phyloP scores from a whole-genome alignment of 106 monocot species.

The Xerophyta viscosa region DNA sequence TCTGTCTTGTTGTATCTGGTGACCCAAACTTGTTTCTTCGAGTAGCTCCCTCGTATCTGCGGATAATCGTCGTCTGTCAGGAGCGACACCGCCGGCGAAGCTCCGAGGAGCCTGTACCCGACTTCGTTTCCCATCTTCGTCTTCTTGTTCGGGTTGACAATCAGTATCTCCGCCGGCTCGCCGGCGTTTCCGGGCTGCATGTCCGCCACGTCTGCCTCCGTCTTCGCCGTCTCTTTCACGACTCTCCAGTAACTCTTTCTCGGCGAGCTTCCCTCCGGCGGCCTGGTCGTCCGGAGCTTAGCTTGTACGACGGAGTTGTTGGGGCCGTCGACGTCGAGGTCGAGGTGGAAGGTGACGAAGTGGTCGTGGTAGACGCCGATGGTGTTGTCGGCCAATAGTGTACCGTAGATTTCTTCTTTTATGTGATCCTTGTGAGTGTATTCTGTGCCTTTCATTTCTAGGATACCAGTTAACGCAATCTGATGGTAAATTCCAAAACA shows the following conservation, averaged over 20 bases:
- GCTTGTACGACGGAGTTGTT: constrained; percentile 56
- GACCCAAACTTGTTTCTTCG: constrained; percentile 72
- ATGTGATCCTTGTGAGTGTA: constrained; percentile 41
- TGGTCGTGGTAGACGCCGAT: constrained; percentile 58
- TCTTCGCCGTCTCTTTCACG: constrained; percentile 35
- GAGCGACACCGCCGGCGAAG: constrained; percentile 16
- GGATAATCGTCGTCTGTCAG: constrained; percentile 54
- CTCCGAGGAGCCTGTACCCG: constrained; percentile 37
- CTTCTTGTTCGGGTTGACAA: constrained; percentile 49
- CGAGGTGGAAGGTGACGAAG: constrained; percentile 59
- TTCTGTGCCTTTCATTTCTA: constrained; percentile 34
- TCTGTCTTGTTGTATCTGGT: constrained; percentile 47
- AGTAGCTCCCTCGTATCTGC: constrained; percentile 35
- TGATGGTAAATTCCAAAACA: too few species aligned
- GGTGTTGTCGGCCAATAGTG: constrained; percentile 36
- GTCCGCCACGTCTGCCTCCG: constrained; percentile 34
- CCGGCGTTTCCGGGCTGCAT: constrained; percentile 14
- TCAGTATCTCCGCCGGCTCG: constrained; percentile 25
- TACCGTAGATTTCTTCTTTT: constrained; percentile 25
- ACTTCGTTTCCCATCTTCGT: constrained; percentile 40
- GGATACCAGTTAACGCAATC: constrained; percentile 44
- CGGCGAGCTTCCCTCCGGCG: background rate
- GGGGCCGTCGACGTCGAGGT: constrained; percentile 53
- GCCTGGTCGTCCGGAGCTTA: constrained; percentile 10
- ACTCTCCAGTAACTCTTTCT: constrained; percentile 70